These are phyloP conservation scores for Rhodotorula kratochvilovae DNA, from an alignment of 768 basidiomycete species.

Conservation along the genomic window DNA sequence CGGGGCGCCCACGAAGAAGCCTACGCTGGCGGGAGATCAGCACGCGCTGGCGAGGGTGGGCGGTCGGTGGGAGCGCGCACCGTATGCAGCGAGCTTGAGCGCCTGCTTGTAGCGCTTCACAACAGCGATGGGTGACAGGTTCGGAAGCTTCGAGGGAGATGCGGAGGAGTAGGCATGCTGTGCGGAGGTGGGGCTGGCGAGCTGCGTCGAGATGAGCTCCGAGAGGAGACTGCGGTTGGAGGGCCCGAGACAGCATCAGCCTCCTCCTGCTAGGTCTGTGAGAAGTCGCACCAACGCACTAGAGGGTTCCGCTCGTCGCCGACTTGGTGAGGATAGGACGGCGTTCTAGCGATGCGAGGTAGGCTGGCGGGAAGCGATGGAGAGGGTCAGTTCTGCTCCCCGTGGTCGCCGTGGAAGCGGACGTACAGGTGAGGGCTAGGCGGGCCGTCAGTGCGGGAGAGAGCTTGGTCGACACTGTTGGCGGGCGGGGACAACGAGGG, in stretches of 20 bases:
- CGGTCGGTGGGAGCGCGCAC: too few species aligned
- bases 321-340: background rate
- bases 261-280: background rate
- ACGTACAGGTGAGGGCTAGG: background rate
- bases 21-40: background rate
- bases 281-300: too few species aligned
- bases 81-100: background rate
- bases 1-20: background rate
- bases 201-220: slow-evolving; percentile 4
- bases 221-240: background rate
- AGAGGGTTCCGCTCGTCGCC: background rate
- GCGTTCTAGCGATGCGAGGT: background rate
- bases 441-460: background rate
- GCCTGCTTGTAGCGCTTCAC: background rate
- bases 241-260: too few species aligned
- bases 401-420: background rate
- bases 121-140: background rate
- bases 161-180: background rate
- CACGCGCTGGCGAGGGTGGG: background rate
- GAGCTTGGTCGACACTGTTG: background rate
- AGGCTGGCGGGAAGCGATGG: background rate
- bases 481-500: too few species aligned
- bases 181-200: too few species aligned
- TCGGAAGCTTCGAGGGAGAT: background rate
- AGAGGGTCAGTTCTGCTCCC: too few species aligned